Conservation (phyloP, 768 basidiomycete species). For the Mycena epipterygia region DNA sequence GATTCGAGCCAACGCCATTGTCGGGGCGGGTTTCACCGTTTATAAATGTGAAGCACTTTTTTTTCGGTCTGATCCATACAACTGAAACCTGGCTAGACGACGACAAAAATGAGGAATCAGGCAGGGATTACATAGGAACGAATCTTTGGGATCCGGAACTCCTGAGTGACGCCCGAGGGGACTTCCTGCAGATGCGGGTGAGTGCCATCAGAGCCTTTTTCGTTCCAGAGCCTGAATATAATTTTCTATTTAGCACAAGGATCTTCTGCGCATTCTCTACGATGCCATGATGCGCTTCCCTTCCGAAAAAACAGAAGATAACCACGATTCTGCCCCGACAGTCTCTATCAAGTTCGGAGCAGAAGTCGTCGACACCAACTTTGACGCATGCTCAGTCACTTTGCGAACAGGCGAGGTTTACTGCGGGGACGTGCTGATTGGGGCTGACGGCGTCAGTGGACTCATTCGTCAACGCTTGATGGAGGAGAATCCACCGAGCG, state of each 20-base stretch:
- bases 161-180: conserved; percentile 24
- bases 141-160: conserved; percentile 27
- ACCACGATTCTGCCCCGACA: no score
- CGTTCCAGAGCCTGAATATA: neutral
- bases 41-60: conserved; percentile 16
- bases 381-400: conserved; percentile 9
- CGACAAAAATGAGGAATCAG: neutral
- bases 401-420: conserved; percentile 14
- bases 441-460: conserved; percentile 23
- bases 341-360: conserved; percentile 15
- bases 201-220: neutral
- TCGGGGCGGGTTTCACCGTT: conserved; percentile 21
- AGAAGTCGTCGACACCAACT: conserved; percentile 15
- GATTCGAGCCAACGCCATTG: conserved; percentile 15
- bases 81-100: neutral
- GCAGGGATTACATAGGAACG: conserved; percentile 23
- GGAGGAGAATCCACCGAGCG: neutral
- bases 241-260: conserved; percentile 16
- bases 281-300: conserved; percentile 2
- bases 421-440: conserved; percentile 19
- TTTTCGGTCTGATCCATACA: neutral
- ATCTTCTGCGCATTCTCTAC: conserved; percentile 23
- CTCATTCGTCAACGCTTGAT: conserved; percentile 1
- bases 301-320: neutral
- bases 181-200: conserved; percentile 30